Conservation (phyloP, 208 protist genomes). For the Acanthamoeba divionensis region DNA sequence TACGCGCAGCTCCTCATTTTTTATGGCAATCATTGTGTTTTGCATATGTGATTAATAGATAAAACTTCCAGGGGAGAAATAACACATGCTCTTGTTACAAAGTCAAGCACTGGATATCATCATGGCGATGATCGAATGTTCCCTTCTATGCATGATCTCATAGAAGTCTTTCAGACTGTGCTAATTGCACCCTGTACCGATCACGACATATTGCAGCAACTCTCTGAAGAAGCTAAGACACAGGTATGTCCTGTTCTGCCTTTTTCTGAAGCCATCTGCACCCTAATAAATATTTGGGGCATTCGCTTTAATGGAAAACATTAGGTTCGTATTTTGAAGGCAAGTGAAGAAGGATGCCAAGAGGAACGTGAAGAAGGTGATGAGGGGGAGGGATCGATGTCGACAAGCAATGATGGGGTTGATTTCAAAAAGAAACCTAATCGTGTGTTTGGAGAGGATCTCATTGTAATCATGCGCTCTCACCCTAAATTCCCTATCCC, state of each 20-base stretch:
- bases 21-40: too few relatives aligned
- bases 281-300: neutral
- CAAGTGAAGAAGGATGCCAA: neutral
- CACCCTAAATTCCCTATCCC: slow-evolving; percentile 16
- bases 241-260: neutral
- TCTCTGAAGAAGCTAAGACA: neutral
- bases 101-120: neutral
- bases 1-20: too few relatives aligned
- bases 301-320: neutral
- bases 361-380: neutral
- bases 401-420: neutral
- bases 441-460: neutral
- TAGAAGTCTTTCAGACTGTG: neutral
- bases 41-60: too few relatives aligned
- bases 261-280: neutral
- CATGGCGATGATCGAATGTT: slow-evolving; percentile 1
- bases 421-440: slow-evolving; percentile 5
- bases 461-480: neutral
- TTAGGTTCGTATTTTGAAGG: neutral
- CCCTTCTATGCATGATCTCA: neutral
- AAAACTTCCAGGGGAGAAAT: too few relatives aligned
- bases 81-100: slow-evolving; percentile 17
- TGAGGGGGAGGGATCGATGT: neutral
- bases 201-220: neutral
- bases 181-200: neutral